Percentiles rank a stretch among this genome's conserved stretches.
phyloP scores from a whole-genome alignment of 371 early-diverging fungal genomes.

The Dinochytrium kinnereticum region DNA sequence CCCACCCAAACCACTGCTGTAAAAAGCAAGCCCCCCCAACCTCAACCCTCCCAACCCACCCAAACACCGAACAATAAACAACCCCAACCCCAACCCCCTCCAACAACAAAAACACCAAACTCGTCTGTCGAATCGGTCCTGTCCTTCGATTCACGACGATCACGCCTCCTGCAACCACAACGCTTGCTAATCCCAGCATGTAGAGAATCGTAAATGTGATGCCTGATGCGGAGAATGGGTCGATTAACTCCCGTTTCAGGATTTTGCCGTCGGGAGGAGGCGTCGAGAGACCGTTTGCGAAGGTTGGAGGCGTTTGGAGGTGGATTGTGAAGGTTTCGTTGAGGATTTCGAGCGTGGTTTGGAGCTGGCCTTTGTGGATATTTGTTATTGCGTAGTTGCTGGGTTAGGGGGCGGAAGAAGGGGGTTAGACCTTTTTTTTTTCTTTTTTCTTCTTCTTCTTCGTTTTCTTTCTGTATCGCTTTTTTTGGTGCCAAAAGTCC shows the following conservation, averaged over 20 bases:
- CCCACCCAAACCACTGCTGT: conserved; percentile 17
- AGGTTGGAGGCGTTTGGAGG: neutral
- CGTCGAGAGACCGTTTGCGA: neutral
- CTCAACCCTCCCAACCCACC: conserved; percentile 10
- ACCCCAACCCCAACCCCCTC: neutral
- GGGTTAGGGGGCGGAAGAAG: neutral
- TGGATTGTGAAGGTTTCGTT: neutral
- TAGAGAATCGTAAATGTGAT: neutral
- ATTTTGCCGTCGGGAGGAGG: conserved; percentile 1
- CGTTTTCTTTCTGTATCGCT: no score
- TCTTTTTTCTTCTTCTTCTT: no score
- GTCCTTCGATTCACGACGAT: neutral
- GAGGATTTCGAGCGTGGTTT: neutral
- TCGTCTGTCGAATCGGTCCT: neutral
- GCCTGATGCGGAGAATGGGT: neutral
- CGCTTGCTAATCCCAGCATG: neutral
- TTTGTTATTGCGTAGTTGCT: neutral
- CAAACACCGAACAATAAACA: neutral
- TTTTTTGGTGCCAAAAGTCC: no score
- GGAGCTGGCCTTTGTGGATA: neutral
- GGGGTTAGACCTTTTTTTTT: no score
- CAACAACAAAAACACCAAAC: neutral
- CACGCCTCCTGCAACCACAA: neutral
- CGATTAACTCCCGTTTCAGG: neutral
- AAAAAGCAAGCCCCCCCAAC: neutral